Percentiles rank a stretch among this genome's conserved stretches.
phyloP scores from a whole-genome alignment of 495 filamentous ascomycete genomes.

The Trichoderma virens region DNA sequence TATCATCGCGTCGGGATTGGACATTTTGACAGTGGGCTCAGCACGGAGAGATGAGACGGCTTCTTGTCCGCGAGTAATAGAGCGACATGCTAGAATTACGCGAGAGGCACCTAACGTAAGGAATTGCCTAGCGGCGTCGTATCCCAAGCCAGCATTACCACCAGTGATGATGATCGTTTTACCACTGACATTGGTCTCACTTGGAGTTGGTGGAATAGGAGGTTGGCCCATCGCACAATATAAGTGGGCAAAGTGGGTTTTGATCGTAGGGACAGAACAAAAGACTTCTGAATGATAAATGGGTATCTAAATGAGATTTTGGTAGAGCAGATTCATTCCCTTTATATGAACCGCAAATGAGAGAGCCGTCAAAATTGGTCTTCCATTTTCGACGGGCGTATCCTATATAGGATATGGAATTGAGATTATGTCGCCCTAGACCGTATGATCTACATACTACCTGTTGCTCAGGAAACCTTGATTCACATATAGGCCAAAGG shows the following conservation, averaged over 20 bases:
- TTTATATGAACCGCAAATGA: background rate
- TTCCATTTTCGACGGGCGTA: too few species aligned
- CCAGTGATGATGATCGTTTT: slow-evolving; percentile 10
- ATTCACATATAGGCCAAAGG: too few species aligned
- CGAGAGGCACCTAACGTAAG: slow-evolving; percentile 32
- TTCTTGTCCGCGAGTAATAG: slow-evolving; percentile 26
- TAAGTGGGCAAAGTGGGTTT: too few species aligned
- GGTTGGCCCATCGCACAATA: slow-evolving; percentile 1
- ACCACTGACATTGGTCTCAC: background rate
- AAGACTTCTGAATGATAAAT: too few species aligned
- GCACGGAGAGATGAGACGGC: slow-evolving; percentile 25
- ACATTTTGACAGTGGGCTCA: slow-evolving; percentile 31
- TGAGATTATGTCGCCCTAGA: too few species aligned
- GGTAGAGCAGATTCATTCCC: background rate
- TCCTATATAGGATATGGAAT: too few species aligned
- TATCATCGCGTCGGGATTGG: slow-evolving; percentile 31
- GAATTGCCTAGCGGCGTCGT: slow-evolving; percentile 41
- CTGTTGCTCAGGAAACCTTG: too few species aligned
- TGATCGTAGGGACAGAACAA: too few species aligned
- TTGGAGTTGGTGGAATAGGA: background rate
- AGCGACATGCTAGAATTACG: slow-evolving; percentile 42
- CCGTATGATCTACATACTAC: too few species aligned
- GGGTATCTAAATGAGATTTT: too few species aligned
- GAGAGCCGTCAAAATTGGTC: too few species aligned
- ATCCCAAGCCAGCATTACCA: slow-evolving; percentile 44